Base-by-base conservation (phyloP, 352 stramenopile species). In the Phytopythium oedochilum region DNA sequence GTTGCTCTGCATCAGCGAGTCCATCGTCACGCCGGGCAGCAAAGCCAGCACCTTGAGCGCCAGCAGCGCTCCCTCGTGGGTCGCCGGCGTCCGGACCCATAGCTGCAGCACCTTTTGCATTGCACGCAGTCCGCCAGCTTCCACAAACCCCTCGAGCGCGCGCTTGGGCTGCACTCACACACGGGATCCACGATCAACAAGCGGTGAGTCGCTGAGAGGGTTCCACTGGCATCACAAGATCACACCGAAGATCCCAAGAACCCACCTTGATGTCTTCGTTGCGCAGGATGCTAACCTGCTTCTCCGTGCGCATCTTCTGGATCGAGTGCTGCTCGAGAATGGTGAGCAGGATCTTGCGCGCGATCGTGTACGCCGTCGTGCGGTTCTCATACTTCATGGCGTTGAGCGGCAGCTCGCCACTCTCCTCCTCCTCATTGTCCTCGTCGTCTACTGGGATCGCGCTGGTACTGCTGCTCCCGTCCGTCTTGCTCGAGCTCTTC, bases 221-320 rank as follows among this genome's bases (percentile, higher is more conserved):
- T n/a, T 7, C 49, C 39, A 50, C 29, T 50, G 25, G 25, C 15
- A 56, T 34, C 15, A 14, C 20, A 34, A 28, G 25, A n/a, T n/a
- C n/a, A n/a, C n/a, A n/a, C n/a, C n/a, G n/a, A n/a, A n/a, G n/a
- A n/a, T n/a, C n/a, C n/a, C n/a, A n/a, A 17, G 18, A 25, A 9
- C 51, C 32, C 38, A 81, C 73, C 63, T 83, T 71, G 25, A 89
- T 57, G 42, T 87, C 78, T 43, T 83, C 74, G 57, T 89, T 89
- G 51, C 67, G 69, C n/a, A 89, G 52, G 6, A 83, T 57, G 5
- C 67, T 54, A 17, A 73, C 61, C 45, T 88, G 79, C 61, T 86
- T 83, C 44, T 87, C 76, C 1, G 72, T 72, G 25, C 66, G 67
- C 38, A 66, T 48, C 47, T 71, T 71, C 39, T 71, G 70, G 44